Base-by-base conservation (phyloP, 1,284 basidiomycete genomes). In the Melampsora americana region DNA sequence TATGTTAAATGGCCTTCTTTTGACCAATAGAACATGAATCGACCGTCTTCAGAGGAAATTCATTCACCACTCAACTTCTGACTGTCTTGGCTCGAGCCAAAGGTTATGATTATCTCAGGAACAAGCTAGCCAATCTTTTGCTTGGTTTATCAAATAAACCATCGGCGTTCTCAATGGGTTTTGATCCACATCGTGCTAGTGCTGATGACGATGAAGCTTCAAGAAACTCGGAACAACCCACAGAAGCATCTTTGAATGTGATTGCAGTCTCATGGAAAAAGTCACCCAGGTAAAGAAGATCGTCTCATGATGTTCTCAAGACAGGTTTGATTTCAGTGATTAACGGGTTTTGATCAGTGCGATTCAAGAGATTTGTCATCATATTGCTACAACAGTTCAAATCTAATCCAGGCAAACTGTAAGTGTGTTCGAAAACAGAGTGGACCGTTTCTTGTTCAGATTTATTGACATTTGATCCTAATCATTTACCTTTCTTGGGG, bases 21-120 rank as follows among this genome's bases (percentile, higher is more conserved):
- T 30, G 30, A 26, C 12, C 20, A 9, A 26, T 78, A 92, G 92
- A 89, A 66, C 89, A 87, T 80, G 92, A 95, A 79, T 87, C 89
- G 0, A 87, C 88, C 30, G 84, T 96, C 6, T 95, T 95, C 85
- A 86, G 93, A 66, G 87, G 90, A 78, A 95, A 95, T 82, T 90
- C 90, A 1, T 91, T 91, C 9, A 92, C 90, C 79, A 91, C 90
- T 26, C 86, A 91, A 70, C 89, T 96, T 77, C 83, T 95, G 61
- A 92, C 92, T 7, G 88, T 89, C 1, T 95, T 95, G 79, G 92
- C 92, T 1, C 88, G 87, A 80, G 88, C 90, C 35, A 92, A 94
- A 78, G 93, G 93, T 5, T 95, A 95, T 83, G 89, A 90, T 78
- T 95, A 95, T 82, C 85, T 95, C 20, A 86, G 93, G 44, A 87